These are phyloP conservation scores for Lactifluus volemus DNA, from an alignment of 768 basidiomycete species.

Conservation along the genomic window DNA sequence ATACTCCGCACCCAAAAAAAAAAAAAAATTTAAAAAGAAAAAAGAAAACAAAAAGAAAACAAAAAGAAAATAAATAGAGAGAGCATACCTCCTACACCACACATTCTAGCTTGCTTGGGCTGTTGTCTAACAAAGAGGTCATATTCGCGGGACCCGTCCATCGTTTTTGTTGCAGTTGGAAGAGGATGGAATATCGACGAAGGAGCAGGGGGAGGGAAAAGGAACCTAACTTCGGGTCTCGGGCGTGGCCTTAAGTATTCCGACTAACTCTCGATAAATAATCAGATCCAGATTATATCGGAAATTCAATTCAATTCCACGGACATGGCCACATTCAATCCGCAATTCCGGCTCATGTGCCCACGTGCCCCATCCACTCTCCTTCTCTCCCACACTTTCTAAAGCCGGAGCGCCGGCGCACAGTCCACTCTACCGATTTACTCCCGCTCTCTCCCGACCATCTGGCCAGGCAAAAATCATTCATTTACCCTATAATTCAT, in stretches of 20 bases:
- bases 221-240: constrained; percentile 16
- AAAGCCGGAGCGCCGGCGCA: constrained; percentile 13
- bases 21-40: neutral
- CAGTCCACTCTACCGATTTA: constrained; percentile 5
- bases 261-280: constrained; percentile 10
- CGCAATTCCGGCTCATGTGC: constrained; percentile 9
- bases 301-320: constrained; percentile 17
- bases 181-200: neutral
- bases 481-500: neutral
- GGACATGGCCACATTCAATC: constrained; percentile 12
- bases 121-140: constrained; percentile 83
- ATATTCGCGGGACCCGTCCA: constrained; percentile 54
- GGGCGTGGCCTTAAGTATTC: constrained; percentile 15
- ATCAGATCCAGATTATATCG: constrained; percentile 10
- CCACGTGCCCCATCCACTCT: constrained; percentile 2
- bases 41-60: neutral
- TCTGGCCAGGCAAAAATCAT: neutral
- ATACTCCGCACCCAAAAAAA: neutral
- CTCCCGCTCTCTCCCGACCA: constrained; percentile 4
- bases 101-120: constrained; percentile 88
- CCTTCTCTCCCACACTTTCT: constrained; percentile 5
- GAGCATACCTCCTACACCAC: constrained; percentile 71
- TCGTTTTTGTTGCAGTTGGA: neutral
- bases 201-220: constrained; percentile 10
- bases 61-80: neutral